phyloP scores from a whole-genome alignment of 441 rosid species.

The Corymbia calophylla region DNA sequence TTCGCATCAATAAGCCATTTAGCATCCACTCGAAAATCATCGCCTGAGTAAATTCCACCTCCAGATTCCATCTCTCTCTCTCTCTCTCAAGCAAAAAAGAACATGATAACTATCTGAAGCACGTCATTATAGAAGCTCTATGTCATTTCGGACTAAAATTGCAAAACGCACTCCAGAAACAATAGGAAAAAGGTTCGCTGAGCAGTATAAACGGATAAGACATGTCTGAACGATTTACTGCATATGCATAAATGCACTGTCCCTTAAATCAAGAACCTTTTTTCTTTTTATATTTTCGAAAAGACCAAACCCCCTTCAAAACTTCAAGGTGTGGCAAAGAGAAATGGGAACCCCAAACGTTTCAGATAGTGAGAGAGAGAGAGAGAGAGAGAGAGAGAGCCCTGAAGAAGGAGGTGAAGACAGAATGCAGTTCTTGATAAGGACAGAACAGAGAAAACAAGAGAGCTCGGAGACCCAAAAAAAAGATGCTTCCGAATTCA shows the following conservation, averaged over 20 bases:
- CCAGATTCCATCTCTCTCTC: constrained; percentile 50
- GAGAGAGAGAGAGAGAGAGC: background rate
- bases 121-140: background rate
- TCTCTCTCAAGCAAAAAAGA: background rate
- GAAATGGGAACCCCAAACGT: background rate
- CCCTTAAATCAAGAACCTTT: background rate
- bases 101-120: background rate
- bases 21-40: constrained; percentile 36
- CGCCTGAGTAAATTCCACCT: constrained; percentile 21
- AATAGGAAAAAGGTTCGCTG: background rate
- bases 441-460: constrained; percentile 10
- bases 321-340: background rate
- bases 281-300: background rate
- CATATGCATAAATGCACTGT: background rate
- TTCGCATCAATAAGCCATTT: constrained; percentile 61
- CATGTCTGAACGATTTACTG: background rate
- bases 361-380: background rate
- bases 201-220: background rate
- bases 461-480: constrained; percentile 3
- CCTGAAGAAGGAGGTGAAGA: background rate
- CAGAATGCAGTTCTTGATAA: background rate
- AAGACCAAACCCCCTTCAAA: background rate
- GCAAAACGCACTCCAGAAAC: background rate
- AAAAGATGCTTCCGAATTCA: constrained; percentile 13
- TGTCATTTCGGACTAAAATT: background rate